These are phyloP conservation scores for Linnemannia schmuckeri DNA, from an alignment of 192 early-diverging fungal genomes.

Conservation along the genomic window DNA sequence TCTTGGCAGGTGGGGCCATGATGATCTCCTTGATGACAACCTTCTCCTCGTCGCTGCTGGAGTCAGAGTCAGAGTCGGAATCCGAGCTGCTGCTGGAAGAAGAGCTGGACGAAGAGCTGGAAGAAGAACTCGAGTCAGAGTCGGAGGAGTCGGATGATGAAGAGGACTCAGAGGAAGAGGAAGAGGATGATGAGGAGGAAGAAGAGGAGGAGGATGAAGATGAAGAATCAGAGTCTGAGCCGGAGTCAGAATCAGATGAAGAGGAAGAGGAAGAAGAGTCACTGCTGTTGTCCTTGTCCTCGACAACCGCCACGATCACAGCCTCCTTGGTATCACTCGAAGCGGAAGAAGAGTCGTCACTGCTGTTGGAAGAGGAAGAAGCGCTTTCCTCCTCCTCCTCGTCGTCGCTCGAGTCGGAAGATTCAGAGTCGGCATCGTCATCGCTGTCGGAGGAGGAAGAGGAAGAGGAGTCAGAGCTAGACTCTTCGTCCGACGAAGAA, in stretches of 20 bases:
- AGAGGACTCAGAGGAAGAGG: conserved; percentile 30
- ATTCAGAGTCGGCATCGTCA: conserved; percentile 54
- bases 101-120: conserved; percentile 23
- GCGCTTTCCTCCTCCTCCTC: conserved; percentile 15
- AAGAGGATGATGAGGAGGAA: conserved; percentile 26
- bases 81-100: conserved; percentile 33
- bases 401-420: conserved; percentile 22
- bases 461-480: conserved; percentile 28
- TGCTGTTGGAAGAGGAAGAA: conserved; percentile 55
- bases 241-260: neutral
- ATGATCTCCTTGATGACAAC: conserved; percentile 36
- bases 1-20: conserved; percentile 53
- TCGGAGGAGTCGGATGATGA: conserved; percentile 24
- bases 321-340: conserved; percentile 28
- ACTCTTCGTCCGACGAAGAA: conserved; percentile 27
- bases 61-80: conserved; percentile 49
- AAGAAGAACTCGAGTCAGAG: conserved; percentile 32
- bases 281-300: conserved; percentile 20
- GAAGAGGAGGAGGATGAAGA: conserved; percentile 13
- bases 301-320: neutral
- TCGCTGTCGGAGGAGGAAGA: conserved; percentile 53
- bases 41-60: conserved; percentile 18
- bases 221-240: conserved; percentile 23
- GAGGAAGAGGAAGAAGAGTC: conserved; percentile 38
- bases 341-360: conserved; percentile 47